Conservation (phyloP, 2,329 filamentous ascomycete genomes). For the Fusarium tuaranense region DNA sequence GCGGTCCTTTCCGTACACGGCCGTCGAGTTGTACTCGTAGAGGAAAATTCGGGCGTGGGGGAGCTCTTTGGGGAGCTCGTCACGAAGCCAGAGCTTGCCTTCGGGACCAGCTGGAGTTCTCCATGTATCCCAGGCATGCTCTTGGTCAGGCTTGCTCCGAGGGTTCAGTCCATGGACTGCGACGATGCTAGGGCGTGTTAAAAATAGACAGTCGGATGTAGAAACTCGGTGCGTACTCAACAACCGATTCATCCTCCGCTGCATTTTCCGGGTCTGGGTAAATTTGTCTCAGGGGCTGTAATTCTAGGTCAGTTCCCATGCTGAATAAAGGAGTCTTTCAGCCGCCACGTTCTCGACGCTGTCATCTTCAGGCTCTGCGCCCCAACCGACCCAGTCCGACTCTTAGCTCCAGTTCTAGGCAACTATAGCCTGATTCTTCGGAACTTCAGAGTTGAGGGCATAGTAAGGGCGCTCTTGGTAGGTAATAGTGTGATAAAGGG, state of each 20-base stretch:
- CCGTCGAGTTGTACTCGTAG: not conserved
- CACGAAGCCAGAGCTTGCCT: not conserved
- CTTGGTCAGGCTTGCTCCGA: not conserved
- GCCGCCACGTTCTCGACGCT: no score
- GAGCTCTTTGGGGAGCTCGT: not conserved
- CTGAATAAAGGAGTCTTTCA: no score
- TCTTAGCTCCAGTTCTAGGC: not conserved
- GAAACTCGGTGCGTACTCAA: not conserved
- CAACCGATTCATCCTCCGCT: not conserved
- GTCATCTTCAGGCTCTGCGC: no score
- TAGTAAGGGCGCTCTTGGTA: not conserved
- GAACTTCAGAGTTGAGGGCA: no score
- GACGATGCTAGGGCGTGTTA: not conserved
- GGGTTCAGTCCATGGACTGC: not conserved
- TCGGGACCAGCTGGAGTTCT: not conserved
- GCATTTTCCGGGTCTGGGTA: not conserved
- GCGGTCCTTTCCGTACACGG: not conserved
- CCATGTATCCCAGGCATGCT: not conserved
- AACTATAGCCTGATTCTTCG: not conserved
- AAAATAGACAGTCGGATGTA: rapidly evolving
- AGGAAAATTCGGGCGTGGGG: not conserved
- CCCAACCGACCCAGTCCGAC: no score
- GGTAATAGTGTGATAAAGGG: not conserved
- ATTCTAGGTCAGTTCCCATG: not conserved
- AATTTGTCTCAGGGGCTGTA: not conserved